Conservation (phyloP, 2,329 filamentous ascomycete species). For the Botrytis hyacinthi region DNA sequence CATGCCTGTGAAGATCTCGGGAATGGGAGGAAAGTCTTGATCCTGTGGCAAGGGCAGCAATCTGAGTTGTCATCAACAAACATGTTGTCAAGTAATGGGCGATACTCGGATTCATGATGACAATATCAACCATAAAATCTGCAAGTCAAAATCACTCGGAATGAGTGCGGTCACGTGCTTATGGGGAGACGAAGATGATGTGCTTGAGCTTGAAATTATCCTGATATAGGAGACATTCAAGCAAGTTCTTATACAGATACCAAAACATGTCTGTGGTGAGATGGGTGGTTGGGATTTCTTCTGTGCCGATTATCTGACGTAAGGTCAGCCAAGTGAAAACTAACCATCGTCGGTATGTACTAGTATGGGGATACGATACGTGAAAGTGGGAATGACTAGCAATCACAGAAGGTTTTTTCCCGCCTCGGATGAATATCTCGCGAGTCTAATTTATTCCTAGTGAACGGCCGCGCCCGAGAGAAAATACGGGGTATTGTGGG, state of each 20-base stretch:
- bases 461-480: background rate
- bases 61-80: background rate
- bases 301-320: background rate
- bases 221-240: background rate
- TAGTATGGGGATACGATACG: background rate
- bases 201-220: background rate
- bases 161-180: background rate
- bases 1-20: background rate
- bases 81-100: background rate
- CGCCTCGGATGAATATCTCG: background rate
- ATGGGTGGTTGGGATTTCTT: background rate
- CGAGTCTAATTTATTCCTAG: background rate
- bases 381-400: background rate
- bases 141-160: background rate
- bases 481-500: background rate
- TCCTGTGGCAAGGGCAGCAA: background rate
- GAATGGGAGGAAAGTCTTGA: background rate
- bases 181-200: background rate
- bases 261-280: background rate
- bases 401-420: background rate
- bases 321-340: background rate
- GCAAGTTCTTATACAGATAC: background rate
- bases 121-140: background rate
- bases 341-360: background rate
- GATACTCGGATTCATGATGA: background rate